These are phyloP conservation scores for Jatropha podagrica DNA, from an alignment of 441 rosid species.

Conservation along the genomic window DNA sequence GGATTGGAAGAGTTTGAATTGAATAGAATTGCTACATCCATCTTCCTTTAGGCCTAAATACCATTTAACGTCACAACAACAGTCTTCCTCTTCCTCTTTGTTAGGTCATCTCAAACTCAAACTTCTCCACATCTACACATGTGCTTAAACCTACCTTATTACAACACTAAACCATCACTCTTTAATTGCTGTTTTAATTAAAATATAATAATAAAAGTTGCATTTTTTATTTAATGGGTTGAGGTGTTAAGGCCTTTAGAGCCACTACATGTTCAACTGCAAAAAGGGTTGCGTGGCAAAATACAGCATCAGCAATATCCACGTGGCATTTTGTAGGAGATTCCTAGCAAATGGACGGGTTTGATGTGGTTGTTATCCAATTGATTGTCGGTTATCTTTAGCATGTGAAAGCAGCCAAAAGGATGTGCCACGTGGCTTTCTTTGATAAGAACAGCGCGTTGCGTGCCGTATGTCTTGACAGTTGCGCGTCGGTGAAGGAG, in stretches of 20 bases:
- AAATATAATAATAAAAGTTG: neutral
- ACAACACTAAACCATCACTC: neutral
- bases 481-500: conserved; percentile 32
- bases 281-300: conserved; percentile 20
- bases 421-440: conserved; percentile 24
- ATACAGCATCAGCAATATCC: conserved; percentile 12
- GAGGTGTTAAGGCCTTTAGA: neutral
- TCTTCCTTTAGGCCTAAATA: conserved; percentile 3
- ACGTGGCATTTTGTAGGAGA: conserved; percentile 23
- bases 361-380: neutral
- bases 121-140: neutral
- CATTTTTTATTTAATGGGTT: neutral
- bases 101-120: conserved; percentile 10
- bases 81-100: conserved; percentile 6
- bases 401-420: conserved; percentile 11
- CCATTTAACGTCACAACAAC: conserved; percentile 13
- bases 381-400: conserved; percentile 34
- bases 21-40: conserved; percentile 5
- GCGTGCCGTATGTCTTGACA: conserved; percentile 40
- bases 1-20: conserved; percentile 2
- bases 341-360: conserved; percentile 31
- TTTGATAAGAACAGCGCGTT: conserved; percentile 19
- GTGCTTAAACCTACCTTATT: conserved; percentile 1
- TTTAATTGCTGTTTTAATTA: neutral
- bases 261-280: conserved; percentile 10